Base-by-base conservation (phyloP, 257 asterid species). In the Nicotiana knightiana region DNA sequence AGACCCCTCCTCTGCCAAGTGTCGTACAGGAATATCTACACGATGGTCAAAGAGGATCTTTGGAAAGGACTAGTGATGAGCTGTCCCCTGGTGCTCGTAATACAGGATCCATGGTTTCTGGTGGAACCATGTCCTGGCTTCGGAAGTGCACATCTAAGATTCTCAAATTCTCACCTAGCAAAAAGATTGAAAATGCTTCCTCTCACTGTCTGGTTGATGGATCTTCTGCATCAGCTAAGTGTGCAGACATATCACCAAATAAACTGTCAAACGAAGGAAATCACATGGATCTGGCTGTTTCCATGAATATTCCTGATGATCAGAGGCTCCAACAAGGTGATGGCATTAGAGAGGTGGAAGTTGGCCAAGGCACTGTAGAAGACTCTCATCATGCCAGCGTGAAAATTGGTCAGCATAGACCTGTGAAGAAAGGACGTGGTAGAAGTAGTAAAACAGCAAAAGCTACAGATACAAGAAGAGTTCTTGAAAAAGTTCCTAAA, bases 81-180 rank as follows among this genome's bases (percentile, higher is more conserved):
- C 68, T 86, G 63, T 87, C 97, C 57, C 95, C 94, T 77, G 82
- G 13, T 67, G 78, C 62, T 39, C 86, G 77, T 80, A 86, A 87
- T 67, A 83, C 87, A 79, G 96, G 91, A 66, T 93, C 97, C 73
- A 90, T 93, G 13, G 79, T 66, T 84, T 90, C 96, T 85, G 95
- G 90, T 84, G 97, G 92, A 86, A 88, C 97, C 79, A 85, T 94
- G 13, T 93, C 98, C 82, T 96, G 98, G 98, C 87, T 96, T 61
- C 92, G 93, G 43, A 96, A 91, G 82, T 96, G 98, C 83, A 94
- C 98, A 43, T 85, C 99, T 18, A 96, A 86, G 87, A 89, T 96
- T 76, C 90, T 94, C 67, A 91, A 86, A 78, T 85, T 93, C 53
- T 96, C 99, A 24, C 97, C 99, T 13, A 92, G 92, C 81, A 94